Evolutionary conservation across 2,329 filamentous ascomycete species (phyloP), one percentile per base, ranked within the genome.

Genomic region (Tympanopsis confertula): DNA sequence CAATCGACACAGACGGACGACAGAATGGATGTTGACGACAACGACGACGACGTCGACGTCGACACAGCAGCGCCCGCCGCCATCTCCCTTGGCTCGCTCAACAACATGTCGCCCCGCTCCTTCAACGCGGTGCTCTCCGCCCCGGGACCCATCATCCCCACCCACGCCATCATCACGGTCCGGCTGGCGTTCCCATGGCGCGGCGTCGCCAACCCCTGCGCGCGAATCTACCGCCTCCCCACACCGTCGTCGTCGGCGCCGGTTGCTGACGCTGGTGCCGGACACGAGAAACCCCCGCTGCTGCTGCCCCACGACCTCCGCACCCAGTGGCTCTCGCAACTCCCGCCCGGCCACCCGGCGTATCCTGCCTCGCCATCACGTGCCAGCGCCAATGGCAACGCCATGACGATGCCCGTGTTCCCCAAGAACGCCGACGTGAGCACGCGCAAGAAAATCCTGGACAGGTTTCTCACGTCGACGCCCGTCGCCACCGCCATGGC

Each of bases 181-280:
- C 73, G 71, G 36, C 64, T 96, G 38, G 76, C 65, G 1, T 67
- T 91, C 35, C 53, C 82, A 5, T 66, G 69, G 28, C 77, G 86
- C 39, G 89, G 91, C 19, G 72, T 81, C 1, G 83, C 80, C 3
- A 66, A 62, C 1, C 62, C 75, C 3, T 84, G 82, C 54, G 86
- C 89, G 3, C 75, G 91, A 24, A 78, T 96, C 45, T 98, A 96
- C 58, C 79, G 85, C 13, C 74, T 96, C 13, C 85, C 89, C n/a
- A 57, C 63, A 2, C 40, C 40, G 13, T 19, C 3, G 57, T 46
- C 19, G 51, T 68, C 37, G 41, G 38, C 30, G 19, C 24, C 30
- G 28, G 29, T n/a, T 7, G 22, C 22, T 10, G 22, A 26, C 22
- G 22, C 22, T n/a, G 22, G n/a, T 7, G 38, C 19, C 19, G 12